These are phyloP conservation scores for Nannizzia gypsea DNA, from an alignment of 2,329 filamentous ascomycete genomes.

Conservation along the genomic window DNA sequence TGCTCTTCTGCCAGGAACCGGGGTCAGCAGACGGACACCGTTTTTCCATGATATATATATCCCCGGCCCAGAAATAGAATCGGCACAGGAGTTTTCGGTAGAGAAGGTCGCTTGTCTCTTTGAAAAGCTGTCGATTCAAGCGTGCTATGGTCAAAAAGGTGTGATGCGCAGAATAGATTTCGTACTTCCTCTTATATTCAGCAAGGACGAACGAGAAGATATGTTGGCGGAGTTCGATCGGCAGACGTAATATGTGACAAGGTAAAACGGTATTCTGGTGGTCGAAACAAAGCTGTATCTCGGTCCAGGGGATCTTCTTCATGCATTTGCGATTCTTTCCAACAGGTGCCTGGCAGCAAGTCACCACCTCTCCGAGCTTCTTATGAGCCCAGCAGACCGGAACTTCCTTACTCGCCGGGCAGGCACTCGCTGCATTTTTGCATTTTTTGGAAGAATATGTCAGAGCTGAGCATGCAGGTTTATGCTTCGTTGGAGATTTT, in stretches of 20 bases:
- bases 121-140: background rate
- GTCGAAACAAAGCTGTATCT: conserved; percentile 11
- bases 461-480: conserved; percentile 7
- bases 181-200: conserved; percentile 1
- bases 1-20: background rate
- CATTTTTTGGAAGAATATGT: conserved; percentile 9
- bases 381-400: background rate
- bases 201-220: conserved; percentile 12
- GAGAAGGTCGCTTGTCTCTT: background rate
- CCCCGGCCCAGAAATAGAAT: background rate
- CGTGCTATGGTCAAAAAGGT: background rate
- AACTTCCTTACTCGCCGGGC: too few relatives aligned
- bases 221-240: conserved; percentile 10
- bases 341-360: conserved; percentile 9
- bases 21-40: background rate
- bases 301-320: conserved; percentile 12
- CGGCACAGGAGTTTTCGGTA: background rate
- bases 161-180: background rate
- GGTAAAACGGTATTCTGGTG: conserved; percentile 8
- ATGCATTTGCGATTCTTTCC: conserved; percentile 11
- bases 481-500: too few relatives aligned
- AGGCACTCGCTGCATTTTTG: conserved; percentile 11
- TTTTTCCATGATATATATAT: background rate
- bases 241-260: conserved; percentile 11
- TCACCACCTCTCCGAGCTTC: conserved; percentile 8